A percentile compares a stretch with the other conserved stretches of the same genome.
phyloP scores from a whole-genome alignment of 176 grass and related monocot species.

The Rhynchospora breviuscula region DNA sequence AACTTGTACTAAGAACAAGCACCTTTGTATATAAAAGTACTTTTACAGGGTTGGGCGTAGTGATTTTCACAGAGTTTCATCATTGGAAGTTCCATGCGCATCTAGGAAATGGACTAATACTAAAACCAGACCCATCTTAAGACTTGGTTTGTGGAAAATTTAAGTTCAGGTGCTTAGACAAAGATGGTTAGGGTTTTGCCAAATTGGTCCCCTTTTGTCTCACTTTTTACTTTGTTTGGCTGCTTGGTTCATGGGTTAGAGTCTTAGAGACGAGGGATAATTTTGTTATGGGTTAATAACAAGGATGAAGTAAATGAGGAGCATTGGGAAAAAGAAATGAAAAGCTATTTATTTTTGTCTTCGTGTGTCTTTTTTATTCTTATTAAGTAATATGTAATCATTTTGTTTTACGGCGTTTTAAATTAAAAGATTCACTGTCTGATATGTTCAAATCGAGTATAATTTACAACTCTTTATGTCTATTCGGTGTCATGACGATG shows the following conservation, averaged over 20 bases:
- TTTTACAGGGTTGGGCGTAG: no score
- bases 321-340: not conserved
- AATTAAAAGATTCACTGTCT: not conserved
- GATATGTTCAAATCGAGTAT: not conserved
- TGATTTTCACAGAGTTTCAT: no score
- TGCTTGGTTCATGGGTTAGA: not conserved
- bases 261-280: not conserved
- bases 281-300: not conserved
- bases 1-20: not conserved
- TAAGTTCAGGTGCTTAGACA: not conserved
- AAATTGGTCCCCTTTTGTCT: not conserved
- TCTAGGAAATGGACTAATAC: not conserved
- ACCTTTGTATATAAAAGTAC: not conserved
- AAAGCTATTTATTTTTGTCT: slow-evolving; percentile 3
- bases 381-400: not conserved
- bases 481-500: not conserved
- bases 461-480: not conserved
- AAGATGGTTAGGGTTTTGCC: not conserved
- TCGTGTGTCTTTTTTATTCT: not conserved
- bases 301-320: not conserved
- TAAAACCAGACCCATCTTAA: slow-evolving; percentile 1
- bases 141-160: not conserved
- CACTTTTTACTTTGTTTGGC: not conserved
- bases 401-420: not conserved
- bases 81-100: no score